These are phyloP conservation scores for Xylaria sp. DNA, from an alignment of 2,329 filamentous ascomycete genomes.

Conservation along the genomic window DNA sequence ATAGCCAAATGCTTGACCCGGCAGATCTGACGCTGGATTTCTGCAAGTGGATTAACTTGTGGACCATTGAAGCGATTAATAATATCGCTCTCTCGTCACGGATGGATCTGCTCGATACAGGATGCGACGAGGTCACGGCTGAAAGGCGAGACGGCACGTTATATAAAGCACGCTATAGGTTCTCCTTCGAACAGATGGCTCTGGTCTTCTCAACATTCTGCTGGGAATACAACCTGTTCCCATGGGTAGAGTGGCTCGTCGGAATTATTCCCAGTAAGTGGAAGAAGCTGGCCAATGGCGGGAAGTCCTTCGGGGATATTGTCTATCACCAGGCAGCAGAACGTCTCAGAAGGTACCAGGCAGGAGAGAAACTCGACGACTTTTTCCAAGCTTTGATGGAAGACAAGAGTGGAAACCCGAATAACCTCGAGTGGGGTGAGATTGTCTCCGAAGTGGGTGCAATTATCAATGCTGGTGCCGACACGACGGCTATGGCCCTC, in stretches of 20 bases:
- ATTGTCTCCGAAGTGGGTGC: conserved; percentile 65
- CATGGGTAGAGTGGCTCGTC: conserved; percentile 8
- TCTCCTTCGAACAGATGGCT: conserved; percentile 1
- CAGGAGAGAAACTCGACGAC: conserved; percentile 66
- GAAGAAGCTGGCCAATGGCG: background rate
- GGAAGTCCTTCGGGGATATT: conserved; percentile 41
- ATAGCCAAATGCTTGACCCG: background rate
- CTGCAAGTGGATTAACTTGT: conserved; percentile 64
- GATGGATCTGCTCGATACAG: conserved; percentile 2
- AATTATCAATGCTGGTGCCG: conserved; percentile 63
- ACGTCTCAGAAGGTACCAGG: conserved; percentile 57
- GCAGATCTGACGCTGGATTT: conserved; percentile 60
- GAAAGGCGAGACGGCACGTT: background rate
- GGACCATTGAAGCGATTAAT: conserved; percentile 63
- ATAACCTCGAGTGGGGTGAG: conserved; percentile 65
- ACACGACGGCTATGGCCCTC: conserved; percentile 61
- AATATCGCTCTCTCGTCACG: background rate
- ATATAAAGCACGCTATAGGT: conserved; percentile 8
- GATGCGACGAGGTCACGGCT: conserved; percentile 3
- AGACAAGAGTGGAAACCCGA: conserved; percentile 53
- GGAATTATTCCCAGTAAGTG: conserved; percentile 6
- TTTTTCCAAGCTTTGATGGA: conserved; percentile 68
- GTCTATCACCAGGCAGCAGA: conserved; percentile 57
- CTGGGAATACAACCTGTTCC: conserved; percentile 4
- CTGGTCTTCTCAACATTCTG: background rate